Evolutionary conservation across 305 asterid genomes (phyloP), one percentile per base, ranked within the genome.

Genomic region (Fraxinus latifolia): DNA sequence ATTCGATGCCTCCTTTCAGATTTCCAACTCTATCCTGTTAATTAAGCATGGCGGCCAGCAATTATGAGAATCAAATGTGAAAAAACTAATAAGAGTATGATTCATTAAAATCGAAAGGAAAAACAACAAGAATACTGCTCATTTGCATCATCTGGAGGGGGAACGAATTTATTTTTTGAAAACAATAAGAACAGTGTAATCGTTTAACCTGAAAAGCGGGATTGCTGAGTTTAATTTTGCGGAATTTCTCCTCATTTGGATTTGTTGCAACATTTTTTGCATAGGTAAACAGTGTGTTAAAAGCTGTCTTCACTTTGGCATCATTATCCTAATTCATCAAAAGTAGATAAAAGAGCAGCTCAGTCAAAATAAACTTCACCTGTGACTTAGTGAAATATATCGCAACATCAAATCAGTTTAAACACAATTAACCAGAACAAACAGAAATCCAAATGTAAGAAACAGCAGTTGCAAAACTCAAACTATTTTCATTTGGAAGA

Each of bases 241-340:
- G 97, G 82, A 87, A 96, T 83, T 96, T 96, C 90, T 96, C 98
- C 88, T 96, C 98, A 9, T 86, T 87, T 3, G 97, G 98, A 89
- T 92, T 96, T 14, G 95, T 91, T 17, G 99, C 99, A 1, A 91
- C 98, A 78, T 96, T 96, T 88, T 91, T 91, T 27, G 93, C 98
- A 31, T 86, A 96, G 74, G 98, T 96, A 77, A 96, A 82, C 83
- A 93, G 95, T 9, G 99, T 92, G 90, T 89, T 95, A 89, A 96
- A 96, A 73, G 99, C 98, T 0, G 90, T 89, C 94, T 93, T 94
- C 89, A 96, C 98, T 88, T 90, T 94, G 77, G 88, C 93, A 77
- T 93, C 99, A 55, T 91, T 98, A 44, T 90, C 98, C 99, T 96
- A 83, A 82, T 79, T 39, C 85, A 85, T 39, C 77, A 84, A 72